phyloP scores from a whole-genome alignment of 2,329 filamentous ascomycete species.

The Sphaerostilbella broomeana region DNA sequence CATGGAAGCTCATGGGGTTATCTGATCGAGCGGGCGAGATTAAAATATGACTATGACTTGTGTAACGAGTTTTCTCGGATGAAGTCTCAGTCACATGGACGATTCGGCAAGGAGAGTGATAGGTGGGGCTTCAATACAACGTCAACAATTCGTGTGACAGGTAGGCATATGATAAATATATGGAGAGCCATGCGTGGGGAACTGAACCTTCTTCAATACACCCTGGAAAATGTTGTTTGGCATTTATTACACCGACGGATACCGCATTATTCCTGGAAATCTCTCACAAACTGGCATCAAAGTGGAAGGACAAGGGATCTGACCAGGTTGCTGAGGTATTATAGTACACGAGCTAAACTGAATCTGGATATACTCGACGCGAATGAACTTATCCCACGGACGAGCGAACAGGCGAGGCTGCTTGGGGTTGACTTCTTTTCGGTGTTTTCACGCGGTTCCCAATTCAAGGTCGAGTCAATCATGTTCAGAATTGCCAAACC shows the following conservation, averaged over 20 bases:
- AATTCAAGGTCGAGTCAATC: conserved; percentile 97
- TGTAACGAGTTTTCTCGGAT: conserved; percentile 88
- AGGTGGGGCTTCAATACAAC: conserved; percentile 92
- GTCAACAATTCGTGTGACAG: conserved; percentile 86
- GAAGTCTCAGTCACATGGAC: conserved; percentile 73
- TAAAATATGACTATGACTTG: conserved; percentile 84
- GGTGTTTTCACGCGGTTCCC: conserved; percentile 87
- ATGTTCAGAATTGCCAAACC: conserved; percentile 99
- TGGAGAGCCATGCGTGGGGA: conserved; percentile 96
- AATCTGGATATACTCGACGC: conserved; percentile 86
- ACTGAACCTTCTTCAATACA: conserved; percentile 86
- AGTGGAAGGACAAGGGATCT: conserved; percentile 63
- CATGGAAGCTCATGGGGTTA: conserved; percentile 94
- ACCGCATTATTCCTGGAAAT: conserved; percentile 75
- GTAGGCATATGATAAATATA: conserved; percentile 92
- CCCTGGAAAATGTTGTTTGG: conserved; percentile 91
- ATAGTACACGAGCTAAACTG: conserved; percentile 65
- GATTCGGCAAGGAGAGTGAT: conserved; percentile 80
- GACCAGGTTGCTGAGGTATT: conserved; percentile 70
- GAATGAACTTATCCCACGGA: conserved; percentile 82
- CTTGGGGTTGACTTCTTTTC: conserved; percentile 96
- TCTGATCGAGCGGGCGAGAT: conserved; percentile 77
- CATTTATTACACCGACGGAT: conserved; percentile 82
- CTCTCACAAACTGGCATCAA: conserved; percentile 76
- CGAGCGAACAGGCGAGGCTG: conserved; percentile 87